Percentiles rank a stretch among this genome's conserved stretches.
These are phyloP conservation scores for Amylostereum chailletii DNA, from an alignment of 1,284 basidiomycete genomes.

Conservation along the genomic window DNA sequence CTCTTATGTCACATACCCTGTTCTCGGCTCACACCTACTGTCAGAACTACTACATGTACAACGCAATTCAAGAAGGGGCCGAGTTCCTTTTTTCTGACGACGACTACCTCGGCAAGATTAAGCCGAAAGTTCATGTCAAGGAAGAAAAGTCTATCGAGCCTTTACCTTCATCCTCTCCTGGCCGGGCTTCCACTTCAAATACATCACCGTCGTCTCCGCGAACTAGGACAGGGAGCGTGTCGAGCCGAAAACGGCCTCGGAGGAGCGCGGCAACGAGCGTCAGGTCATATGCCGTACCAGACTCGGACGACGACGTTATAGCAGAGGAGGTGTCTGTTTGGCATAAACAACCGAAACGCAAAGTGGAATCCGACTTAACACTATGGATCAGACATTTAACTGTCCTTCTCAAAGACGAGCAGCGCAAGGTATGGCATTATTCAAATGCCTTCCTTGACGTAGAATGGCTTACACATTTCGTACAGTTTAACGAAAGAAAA, in stretches of 20 bases:
- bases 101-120: conserved; percentile 42
- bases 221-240: background rate
- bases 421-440: conserved; percentile 44
- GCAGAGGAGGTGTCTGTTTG: conserved; percentile 30
- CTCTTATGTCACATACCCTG: background rate
- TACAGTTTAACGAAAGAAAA: conserved; percentile 56
- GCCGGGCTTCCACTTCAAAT: conserved; percentile 1
- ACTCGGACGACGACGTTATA: conserved; percentile 63
- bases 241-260: conserved; percentile 44
- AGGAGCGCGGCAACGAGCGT: conserved; percentile 41
- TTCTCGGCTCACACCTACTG: conserved; percentile 1
- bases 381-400: conserved; percentile 59
- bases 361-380: conserved; percentile 46
- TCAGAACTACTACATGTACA: conserved; percentile 44
- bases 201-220: conserved; percentile 3
- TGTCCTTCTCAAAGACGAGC: conserved; percentile 50
- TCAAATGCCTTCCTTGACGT: too few species aligned
- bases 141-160: conserved; percentile 16
- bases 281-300: conserved; percentile 55
- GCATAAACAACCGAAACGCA: conserved; percentile 26
- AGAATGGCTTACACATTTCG: background rate
- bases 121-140: conserved; percentile 29
- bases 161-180: conserved; percentile 3
- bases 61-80: conserved; percentile 51
- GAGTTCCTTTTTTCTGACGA: conserved; percentile 60